These are phyloP conservation scores for Alnus glutinosa DNA, from an alignment of 306 rosid genomes.

Conservation along the genomic window DNA sequence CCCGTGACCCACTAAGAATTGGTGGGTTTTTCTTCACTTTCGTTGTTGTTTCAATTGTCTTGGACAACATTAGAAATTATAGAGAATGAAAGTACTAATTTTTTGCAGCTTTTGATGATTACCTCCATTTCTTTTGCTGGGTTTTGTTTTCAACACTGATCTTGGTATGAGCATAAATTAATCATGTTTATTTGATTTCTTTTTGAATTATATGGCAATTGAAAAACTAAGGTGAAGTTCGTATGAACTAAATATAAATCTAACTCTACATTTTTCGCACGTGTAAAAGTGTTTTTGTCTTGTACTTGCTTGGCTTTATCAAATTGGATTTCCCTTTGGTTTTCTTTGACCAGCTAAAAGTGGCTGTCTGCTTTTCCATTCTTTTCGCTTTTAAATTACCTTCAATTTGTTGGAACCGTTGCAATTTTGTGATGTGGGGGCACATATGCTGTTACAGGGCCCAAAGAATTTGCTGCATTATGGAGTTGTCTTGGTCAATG, in stretches of 20 bases:
- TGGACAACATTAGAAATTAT: background rate
- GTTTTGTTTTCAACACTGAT: background rate
- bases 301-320: background rate
- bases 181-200: background rate
- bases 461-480: slow-evolving; percentile 69
- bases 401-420: background rate
- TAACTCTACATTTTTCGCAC: background rate
- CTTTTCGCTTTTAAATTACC: background rate
- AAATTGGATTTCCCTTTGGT: background rate
- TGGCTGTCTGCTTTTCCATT: background rate
- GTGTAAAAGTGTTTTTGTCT: background rate
- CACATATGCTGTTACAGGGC: slow-evolving; percentile 52
- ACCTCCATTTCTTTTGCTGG: background rate
- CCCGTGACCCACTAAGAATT: slow-evolving; percentile 44
- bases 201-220: background rate
- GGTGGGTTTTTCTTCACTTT: slow-evolving; percentile 39
- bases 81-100: background rate
- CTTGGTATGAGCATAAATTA: background rate
- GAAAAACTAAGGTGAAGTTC: background rate
- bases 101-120: background rate
- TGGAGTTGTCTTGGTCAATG: slow-evolving; percentile 87
- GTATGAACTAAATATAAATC: background rate
- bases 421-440: slow-evolving; percentile 16
- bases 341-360: background rate
- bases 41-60: background rate